Percentiles rank a stretch among this genome's conserved stretches.
Conservation (phyloP, 1,284 basidiomycete genomes). For the Phellopilus nigrolimitatus region DNA sequence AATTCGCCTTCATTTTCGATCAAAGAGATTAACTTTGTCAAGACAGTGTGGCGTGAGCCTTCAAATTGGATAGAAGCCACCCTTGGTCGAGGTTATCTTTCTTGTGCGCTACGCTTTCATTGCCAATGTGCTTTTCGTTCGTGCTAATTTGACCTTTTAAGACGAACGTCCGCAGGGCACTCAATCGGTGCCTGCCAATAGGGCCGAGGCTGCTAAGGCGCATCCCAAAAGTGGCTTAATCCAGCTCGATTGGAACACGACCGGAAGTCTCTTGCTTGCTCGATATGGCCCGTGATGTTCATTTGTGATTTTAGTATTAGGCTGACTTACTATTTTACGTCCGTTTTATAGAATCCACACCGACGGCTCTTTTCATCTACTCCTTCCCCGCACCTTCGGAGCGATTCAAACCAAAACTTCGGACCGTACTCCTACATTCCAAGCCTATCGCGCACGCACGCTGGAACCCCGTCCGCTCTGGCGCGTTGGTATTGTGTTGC, state of each 20-base stretch:
- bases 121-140: background rate
- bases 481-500: conserved; percentile 64
- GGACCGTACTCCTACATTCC: conserved; percentile 61
- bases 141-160: conserved; percentile 26
- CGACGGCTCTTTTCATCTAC: conserved; percentile 53
- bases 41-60: conserved; percentile 82
- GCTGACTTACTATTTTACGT: conserved; percentile 7
- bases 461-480: conserved; percentile 76
- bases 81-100: conserved; percentile 74
- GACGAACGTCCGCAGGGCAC: conserved; percentile 63
- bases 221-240: conserved; percentile 59
- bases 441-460: conserved; percentile 54
- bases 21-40: conserved; percentile 29
- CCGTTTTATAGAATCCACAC: conserved; percentile 48
- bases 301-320: conserved; percentile 8
- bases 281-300: conserved; percentile 49
- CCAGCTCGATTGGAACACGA: conserved; percentile 75
- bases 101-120: conserved; percentile 55
- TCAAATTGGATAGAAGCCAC: conserved; percentile 75
- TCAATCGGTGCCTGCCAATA: conserved; percentile 44
- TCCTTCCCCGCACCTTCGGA: conserved; percentile 54
- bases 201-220: conserved; percentile 52
- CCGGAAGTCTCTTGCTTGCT: conserved; percentile 65
- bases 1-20: background rate
- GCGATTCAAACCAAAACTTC: conserved; percentile 51